A percentile compares a stretch with the other conserved stretches of the same genome.
Conservation (phyloP, 768 basidiomycete genomes). For the Phanerodontia chrysosporium region DNA sequence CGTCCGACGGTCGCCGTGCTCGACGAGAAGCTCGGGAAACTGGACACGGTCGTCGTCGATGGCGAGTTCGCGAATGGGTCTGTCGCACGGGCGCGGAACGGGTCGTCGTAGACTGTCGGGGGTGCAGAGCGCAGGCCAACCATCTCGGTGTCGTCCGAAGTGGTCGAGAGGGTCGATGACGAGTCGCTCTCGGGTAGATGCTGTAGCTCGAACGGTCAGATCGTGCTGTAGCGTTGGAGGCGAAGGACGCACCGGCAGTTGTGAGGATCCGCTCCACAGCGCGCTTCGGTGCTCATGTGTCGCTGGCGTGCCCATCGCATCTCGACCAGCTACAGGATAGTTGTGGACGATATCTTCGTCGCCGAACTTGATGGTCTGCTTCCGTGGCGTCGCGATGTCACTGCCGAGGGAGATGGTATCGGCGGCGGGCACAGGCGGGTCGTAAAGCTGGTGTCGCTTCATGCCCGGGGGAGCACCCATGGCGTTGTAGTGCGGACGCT, state of each 20-base stretch:
- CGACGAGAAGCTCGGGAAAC: conserved; percentile 17
- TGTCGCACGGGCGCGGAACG: conserved; percentile 9
- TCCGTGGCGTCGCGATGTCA: conserved; percentile 17
- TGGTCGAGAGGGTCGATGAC: not conserved
- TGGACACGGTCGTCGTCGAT: conserved; percentile 18
- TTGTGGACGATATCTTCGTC: conserved; percentile 70
- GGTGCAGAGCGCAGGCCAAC: conserved; percentile 15
- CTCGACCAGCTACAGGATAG: conserved; percentile 41
- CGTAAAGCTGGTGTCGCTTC: conserved; percentile 82
- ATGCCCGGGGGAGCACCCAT: conserved; percentile 43
- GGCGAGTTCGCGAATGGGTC: conserved; percentile 17
- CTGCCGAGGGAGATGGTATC: conserved; percentile 36
- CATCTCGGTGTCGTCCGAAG: not conserved
- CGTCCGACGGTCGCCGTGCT: not conserved
- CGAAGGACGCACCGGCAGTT: conserved; percentile 10
- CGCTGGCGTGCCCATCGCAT: conserved; percentile 20
- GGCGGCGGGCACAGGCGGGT: conserved; percentile 68
- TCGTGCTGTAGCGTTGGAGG: not conserved
- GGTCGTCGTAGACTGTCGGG: conserved; percentile 9
- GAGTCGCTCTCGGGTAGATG: not conserved
- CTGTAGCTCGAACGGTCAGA: not conserved
- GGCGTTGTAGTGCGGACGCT: conserved; percentile 21
- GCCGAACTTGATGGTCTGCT: conserved; percentile 69
- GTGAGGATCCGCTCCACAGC: conserved; percentile 13
- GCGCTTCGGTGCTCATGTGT: conserved; percentile 24